Conservation (phyloP, 176 grass and related monocot genomes). For the Oryza meridionalis region DNA sequence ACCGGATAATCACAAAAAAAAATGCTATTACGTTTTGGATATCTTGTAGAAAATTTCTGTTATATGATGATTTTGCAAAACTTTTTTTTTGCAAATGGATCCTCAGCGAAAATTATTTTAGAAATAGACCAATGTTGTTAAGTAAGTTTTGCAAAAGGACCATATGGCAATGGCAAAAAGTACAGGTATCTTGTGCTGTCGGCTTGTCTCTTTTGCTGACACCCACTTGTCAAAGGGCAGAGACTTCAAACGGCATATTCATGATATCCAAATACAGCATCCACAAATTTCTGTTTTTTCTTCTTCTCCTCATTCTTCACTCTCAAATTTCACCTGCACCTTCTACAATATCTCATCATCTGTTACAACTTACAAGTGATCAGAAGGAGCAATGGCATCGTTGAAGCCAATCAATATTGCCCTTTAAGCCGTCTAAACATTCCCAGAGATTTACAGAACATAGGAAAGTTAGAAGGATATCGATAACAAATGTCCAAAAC, state of each 20-base stretch:
- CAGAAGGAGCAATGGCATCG: conserved; percentile 30
- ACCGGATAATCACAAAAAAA: too few species aligned
- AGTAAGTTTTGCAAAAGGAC: too few species aligned
- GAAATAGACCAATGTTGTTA: too few species aligned
- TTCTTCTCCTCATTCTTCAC: not conserved
- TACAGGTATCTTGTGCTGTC: too few species aligned
- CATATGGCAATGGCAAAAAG: too few species aligned
- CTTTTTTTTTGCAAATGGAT: too few species aligned
- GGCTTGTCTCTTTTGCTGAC: not conserved
- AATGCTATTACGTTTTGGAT: too few species aligned
- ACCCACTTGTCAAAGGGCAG: not conserved
- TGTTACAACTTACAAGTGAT: not conserved
- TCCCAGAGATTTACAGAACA: not conserved
- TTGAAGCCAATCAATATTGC: conserved; percentile 36
- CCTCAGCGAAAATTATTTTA: too few species aligned
- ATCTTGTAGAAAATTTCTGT: too few species aligned
- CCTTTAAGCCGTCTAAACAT: not conserved
- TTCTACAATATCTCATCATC: not conserved
- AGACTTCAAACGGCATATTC: not conserved
- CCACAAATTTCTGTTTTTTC: not conserved
- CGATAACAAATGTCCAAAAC: not conserved
- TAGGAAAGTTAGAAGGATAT: not conserved
- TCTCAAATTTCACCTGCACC: not conserved
- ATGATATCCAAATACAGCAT: not conserved
- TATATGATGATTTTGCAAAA: too few species aligned